Conservation (phyloP, 169 alveolate genomes). For the Cryptosporidium bovis region DNA sequence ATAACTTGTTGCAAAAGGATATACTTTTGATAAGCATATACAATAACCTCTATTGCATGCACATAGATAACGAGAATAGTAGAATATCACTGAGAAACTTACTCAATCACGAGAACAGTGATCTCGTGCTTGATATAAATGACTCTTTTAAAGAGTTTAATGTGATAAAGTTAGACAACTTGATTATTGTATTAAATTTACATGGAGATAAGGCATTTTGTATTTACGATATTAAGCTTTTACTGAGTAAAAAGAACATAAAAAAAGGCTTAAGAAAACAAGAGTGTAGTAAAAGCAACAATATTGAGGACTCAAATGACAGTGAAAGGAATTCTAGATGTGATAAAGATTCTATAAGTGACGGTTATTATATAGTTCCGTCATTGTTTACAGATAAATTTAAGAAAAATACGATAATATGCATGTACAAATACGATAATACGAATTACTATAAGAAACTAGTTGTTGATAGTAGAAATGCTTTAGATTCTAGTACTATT, state of each 20-base stretch:
- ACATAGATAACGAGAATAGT: conserved; percentile 6
- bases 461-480: background rate
- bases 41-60: conserved; percentile 35
- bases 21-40: conserved; percentile 19
- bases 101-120: conserved; percentile 11
- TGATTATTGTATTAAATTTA: conserved; percentile 25
- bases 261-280: background rate
- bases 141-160: conserved; percentile 31
- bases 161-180: background rate
- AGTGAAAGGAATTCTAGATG: background rate
- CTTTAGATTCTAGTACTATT: background rate
- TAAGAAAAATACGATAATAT: conserved; percentile 25
- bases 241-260: background rate
- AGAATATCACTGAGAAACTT: conserved; percentile 45
- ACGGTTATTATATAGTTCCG: conserved; percentile 45
- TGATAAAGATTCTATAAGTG: background rate
- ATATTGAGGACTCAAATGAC: background rate
- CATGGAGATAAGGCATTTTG: conserved; percentile 21
- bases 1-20: conserved; percentile 3
- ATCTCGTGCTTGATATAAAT: conserved; percentile 54
- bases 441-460: background rate
- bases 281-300: background rate
- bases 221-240: conserved; percentile 41
- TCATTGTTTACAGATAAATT: conserved; percentile 36
- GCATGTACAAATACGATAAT: conserved; percentile 4